A percentile compares a stretch with the other conserved stretches of the same genome.
phyloP scores from a whole-genome alignment of 2,329 filamentous ascomycete species.

The Calonectria crousiana region DNA sequence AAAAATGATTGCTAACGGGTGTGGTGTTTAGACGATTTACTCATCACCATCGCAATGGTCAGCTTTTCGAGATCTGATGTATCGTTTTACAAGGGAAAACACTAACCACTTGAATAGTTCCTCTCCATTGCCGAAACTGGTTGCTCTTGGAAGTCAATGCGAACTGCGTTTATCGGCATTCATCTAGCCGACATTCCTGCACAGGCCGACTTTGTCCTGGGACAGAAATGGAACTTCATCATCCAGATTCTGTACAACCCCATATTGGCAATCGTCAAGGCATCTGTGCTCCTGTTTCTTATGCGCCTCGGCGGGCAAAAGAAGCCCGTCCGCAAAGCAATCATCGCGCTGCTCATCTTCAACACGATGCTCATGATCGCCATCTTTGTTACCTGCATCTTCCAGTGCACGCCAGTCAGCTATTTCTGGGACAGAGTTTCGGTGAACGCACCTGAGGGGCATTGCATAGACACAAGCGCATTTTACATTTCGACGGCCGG shows the following conservation, averaged over 20 bases:
- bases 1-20: background rate
- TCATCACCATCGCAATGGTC: slow-evolving; percentile 33
- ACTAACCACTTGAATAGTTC: slow-evolving; percentile 12
- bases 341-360: slow-evolving; percentile 48
- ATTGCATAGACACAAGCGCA: slow-evolving; percentile 49
- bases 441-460: slow-evolving; percentile 10
- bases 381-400: slow-evolving; percentile 52
- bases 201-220: slow-evolving; percentile 35
- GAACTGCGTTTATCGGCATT: slow-evolving; percentile 38
- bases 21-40: slow-evolving; percentile 24
- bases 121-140: slow-evolving; percentile 30
- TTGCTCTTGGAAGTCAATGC: slow-evolving; percentile 35
- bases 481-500: slow-evolving; percentile 50
- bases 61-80: background rate
- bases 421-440: slow-evolving; percentile 27
- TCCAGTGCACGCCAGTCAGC: slow-evolving; percentile 53
- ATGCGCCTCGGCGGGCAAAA: slow-evolving; percentile 54
- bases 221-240: slow-evolving; percentile 51
- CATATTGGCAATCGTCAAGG: slow-evolving; percentile 58
- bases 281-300: slow-evolving; percentile 58
- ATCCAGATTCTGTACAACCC: slow-evolving; percentile 59
- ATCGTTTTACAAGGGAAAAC: background rate
- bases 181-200: slow-evolving; percentile 48
- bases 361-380: slow-evolving; percentile 51
- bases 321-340: slow-evolving; percentile 39